Percentiles rank a stretch among this genome's conserved stretches.
These are phyloP conservation scores for Claviceps humidiphila DNA, from an alignment of 2,329 filamentous ascomycete genomes.

Conservation along the genomic window DNA sequence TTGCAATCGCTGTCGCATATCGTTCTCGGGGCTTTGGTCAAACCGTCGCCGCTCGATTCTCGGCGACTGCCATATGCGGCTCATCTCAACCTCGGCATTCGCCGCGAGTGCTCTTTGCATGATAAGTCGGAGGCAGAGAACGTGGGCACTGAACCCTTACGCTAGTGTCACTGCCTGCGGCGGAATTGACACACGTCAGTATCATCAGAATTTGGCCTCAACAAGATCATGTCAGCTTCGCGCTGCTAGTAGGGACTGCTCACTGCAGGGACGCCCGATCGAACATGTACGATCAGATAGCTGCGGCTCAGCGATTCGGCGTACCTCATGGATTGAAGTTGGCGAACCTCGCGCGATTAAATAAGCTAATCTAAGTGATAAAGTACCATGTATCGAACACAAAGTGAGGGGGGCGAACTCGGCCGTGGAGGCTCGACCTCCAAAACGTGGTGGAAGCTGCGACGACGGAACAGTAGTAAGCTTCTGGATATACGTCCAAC, in stretches of 20 bases:
- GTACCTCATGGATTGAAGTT: background rate
- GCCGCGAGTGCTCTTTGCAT: too few species aligned
- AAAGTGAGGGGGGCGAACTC: conserved; percentile 14
- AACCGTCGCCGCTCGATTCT: too few species aligned
- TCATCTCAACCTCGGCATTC: too few species aligned
- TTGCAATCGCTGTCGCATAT: too few species aligned
- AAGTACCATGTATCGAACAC: conserved; percentile 14
- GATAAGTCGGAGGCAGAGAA: too few species aligned
- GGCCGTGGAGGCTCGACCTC: conserved; percentile 1
- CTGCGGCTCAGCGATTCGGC: background rate
- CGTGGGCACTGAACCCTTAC: background rate
- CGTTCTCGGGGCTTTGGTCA: too few species aligned
- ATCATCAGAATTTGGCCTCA: background rate
- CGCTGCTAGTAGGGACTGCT: background rate
- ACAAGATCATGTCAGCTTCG: background rate
- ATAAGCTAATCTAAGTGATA: background rate
- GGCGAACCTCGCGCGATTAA: background rate
- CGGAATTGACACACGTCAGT: too few species aligned
- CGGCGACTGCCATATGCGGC: too few species aligned
- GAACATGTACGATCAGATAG: background rate
- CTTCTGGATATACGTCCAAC: background rate
- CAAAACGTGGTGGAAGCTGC: conserved; percentile 12
- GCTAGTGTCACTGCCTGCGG: background rate
- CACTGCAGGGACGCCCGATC: background rate
- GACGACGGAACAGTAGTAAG: background rate